phyloP scores from a whole-genome alignment of 345 rosid genomes.

The Chamaenerion angustifolium region DNA sequence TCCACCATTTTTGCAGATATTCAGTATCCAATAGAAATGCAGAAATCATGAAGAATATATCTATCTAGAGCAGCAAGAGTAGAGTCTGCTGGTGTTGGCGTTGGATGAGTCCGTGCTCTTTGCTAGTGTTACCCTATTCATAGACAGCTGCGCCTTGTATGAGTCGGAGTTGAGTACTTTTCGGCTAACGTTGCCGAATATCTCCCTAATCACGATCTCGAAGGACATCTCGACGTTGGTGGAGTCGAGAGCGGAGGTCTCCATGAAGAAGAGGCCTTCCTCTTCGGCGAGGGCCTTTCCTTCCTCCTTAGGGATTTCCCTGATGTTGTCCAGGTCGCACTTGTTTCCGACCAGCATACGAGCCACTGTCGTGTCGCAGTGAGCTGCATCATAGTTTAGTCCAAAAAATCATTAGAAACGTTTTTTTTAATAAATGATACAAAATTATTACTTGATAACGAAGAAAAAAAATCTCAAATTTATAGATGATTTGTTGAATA shows the following conservation, averaged over 20 bases:
- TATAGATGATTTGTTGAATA: too few relatives aligned
- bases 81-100: constrained; percentile 15
- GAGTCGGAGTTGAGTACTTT: constrained; percentile 23
- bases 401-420: too few relatives aligned
- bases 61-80: constrained; percentile 32
- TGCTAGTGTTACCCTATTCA: constrained; percentile 51
- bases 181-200: constrained; percentile 49
- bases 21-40: too few relatives aligned
- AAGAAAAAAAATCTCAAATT: too few relatives aligned
- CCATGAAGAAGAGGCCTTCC: constrained; percentile 81
- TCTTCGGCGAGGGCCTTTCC: constrained; percentile 70
- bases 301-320: constrained; percentile 62
- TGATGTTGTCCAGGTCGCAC: constrained; percentile 64
- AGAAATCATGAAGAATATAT: too few relatives aligned
- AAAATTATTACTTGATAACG: too few relatives aligned
- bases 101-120: constrained; percentile 23
- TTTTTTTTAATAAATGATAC: too few relatives aligned
- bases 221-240: constrained; percentile 81
- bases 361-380: constrained; percentile 60
- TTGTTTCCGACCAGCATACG: constrained; percentile 95
- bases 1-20: too few relatives aligned
- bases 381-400: constrained; percentile 30
- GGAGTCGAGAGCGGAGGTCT: constrained; percentile 80
- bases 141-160: constrained; percentile 32
- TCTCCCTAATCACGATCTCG: constrained; percentile 74